These are phyloP conservation scores for Boletus sp. DNA, from an alignment of 768 basidiomycete genomes.

Conservation along the genomic window DNA sequence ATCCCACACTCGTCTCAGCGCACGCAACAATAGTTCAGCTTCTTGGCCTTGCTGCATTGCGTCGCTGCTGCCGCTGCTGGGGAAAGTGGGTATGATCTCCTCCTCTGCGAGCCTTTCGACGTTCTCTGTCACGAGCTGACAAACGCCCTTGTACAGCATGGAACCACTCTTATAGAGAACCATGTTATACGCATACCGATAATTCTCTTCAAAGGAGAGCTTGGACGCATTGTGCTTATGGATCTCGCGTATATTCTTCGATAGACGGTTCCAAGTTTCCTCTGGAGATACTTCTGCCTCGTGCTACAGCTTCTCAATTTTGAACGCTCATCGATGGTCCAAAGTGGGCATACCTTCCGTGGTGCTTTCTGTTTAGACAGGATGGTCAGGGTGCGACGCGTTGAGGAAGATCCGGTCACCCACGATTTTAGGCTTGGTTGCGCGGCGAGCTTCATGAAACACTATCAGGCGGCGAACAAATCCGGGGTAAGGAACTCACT, in stretches of 20 bases:
- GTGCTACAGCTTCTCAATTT: slow-evolving; percentile 45
- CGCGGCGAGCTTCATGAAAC: slow-evolving; percentile 25
- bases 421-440: slow-evolving; percentile 43
- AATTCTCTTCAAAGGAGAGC: slow-evolving; percentile 90
- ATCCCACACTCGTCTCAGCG: slow-evolving; percentile 84
- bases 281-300: slow-evolving; percentile 74
- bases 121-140: slow-evolving; percentile 75
- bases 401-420: slow-evolving; percentile 28
- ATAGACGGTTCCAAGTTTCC: slow-evolving; percentile 79
- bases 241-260: slow-evolving; percentile 88
- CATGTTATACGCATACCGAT: slow-evolving; percentile 93
- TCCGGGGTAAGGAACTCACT: slow-evolving; percentile 17
- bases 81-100: slow-evolving; percentile 81
- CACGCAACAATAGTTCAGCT: slow-evolving; percentile 82
- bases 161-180: slow-evolving; percentile 85
- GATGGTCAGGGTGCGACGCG: slow-evolving; percentile 19
- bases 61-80: slow-evolving; percentile 64
- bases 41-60: slow-evolving; percentile 76
- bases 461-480: slow-evolving; percentile 14
- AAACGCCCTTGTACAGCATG: slow-evolving; percentile 84
- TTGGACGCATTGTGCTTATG: slow-evolving; percentile 90
- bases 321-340: not conserved
- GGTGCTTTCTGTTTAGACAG: slow-evolving; percentile 40
- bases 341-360: slow-evolving; percentile 39
- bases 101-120: slow-evolving; percentile 75